Evolutionary conservation across 2,329 filamentous ascomycete species (phyloP), one percentile per base, ranked within the genome.

Genomic region (Byssoonygena ceratinophila): DNA sequence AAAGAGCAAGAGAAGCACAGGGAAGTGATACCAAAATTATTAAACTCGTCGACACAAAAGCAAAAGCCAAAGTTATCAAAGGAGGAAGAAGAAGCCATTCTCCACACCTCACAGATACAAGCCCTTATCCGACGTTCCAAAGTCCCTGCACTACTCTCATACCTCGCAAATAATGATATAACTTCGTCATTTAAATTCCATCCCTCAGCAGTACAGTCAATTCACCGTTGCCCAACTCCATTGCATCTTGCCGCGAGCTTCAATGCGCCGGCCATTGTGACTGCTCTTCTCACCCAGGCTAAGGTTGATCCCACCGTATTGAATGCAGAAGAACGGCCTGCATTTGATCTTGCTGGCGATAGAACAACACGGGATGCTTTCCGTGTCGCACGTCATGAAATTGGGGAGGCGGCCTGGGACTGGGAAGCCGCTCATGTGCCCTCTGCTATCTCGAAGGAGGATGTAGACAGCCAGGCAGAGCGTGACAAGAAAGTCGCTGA

Each of bases 41-140:
- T 60, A 9, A 72, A 68, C 51, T 62, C 61, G 36, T 65, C 62
- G 8, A 62, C 57, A 34, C 67, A 68, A 49, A 65, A 62, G 34
- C 63, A 67, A 47, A 71, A 70, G 53, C 79, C 80, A 0, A 89
- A 87, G 59, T 69, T 82, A 0, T 83, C 81, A 0, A 88, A 94
- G 60, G 87, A 91, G 66, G 88, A 96, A 58, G 88, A 96, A 70
- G 82, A 79, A 29, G 84, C 84, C 1, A 70, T 84, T 2, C 74
- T 96, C 2, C 91, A 98, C 65, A 96, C 91, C 0, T 81, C 84
- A 1, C 92, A 98, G 64, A 75, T 98, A 0, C 88, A 92, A 62
- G 85, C 88, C 0, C 77, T 97, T 23, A 85, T 95, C 54, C 84
- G 88, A 43, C 84, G 92, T 39, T 94, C 87, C 1, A 97, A 95